Evolutionary conservation across 164 flowering plant species (phyloP).

Genomic region (Vitis rotundifolia): DNA sequence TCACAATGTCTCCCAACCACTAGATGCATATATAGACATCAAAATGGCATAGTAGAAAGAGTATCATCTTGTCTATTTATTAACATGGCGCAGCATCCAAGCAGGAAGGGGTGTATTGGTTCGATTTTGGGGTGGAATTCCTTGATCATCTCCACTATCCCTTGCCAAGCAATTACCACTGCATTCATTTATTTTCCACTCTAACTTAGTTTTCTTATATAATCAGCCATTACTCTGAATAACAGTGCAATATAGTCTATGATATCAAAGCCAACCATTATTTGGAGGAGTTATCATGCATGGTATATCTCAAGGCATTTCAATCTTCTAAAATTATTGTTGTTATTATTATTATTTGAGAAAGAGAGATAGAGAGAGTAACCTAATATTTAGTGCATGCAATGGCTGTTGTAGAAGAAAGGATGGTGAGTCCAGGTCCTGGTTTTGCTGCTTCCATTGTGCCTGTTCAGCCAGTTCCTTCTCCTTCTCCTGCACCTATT

Average conservation of each 20-base stretch:
- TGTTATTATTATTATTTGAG: neutral
- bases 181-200: slow-evolving; percentile 5
- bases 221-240: neutral
- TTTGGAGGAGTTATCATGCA: neutral
- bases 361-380: neutral
- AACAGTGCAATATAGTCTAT: neutral
- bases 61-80: neutral
- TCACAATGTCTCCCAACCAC: neutral
- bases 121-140: slow-evolving; percentile 2
- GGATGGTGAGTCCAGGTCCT: slow-evolving; percentile 10
- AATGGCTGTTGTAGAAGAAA: slow-evolving; percentile 14
- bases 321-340: neutral
- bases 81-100: slow-evolving; percentile 35
- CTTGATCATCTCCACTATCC: slow-evolving; percentile 13
- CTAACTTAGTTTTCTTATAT: neutral
- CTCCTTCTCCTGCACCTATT: slow-evolving; percentile 44
- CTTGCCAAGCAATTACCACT: slow-evolving; percentile 15
- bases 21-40: neutral
- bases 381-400: slow-evolving; percentile 26
- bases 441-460: slow-evolving; percentile 22
- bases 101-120: slow-evolving; percentile 20
- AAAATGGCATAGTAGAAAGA: neutral
- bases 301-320: neutral
- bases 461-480: slow-evolving; percentile 25
- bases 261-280: no score